Conservation (phyloP, 768 basidiomycete genomes). For the Infundibulicybe gibba region DNA sequence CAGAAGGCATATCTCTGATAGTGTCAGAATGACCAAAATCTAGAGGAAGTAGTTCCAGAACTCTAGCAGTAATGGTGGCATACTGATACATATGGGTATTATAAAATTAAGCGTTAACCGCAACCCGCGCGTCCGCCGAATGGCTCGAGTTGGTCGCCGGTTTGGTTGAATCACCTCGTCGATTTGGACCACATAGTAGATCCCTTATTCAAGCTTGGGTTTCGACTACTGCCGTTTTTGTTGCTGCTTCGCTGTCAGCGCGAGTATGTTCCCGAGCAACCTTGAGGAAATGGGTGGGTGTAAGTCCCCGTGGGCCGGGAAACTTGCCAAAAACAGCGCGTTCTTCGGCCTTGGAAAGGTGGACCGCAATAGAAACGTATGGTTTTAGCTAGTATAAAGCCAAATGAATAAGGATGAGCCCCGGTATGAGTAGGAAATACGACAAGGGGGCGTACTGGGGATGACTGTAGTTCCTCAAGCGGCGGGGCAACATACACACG, state of each 20-base stretch:
- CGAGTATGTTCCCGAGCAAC: constrained; percentile 24
- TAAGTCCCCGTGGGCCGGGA: constrained; percentile 33
- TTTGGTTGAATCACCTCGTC: too few species aligned
- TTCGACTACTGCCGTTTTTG: constrained; percentile 7
- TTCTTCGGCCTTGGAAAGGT: constrained; percentile 30
- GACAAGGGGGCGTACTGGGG: constrained; percentile 41
- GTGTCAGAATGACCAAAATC: too few species aligned
- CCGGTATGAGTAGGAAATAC: neutral
- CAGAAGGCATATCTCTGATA: too few species aligned
- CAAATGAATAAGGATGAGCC: neutral
- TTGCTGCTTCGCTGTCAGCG: constrained; percentile 1
- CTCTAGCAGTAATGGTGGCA: too few species aligned
- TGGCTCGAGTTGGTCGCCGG: too few species aligned
- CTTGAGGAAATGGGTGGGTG: constrained; percentile 39
- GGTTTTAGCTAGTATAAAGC: constrained; percentile 55
- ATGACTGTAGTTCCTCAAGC: constrained; percentile 53
- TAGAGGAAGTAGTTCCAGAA: too few species aligned
- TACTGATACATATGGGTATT: too few species aligned
- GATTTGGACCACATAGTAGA: too few species aligned
- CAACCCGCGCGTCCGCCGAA: too few species aligned
- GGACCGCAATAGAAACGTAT: constrained; percentile 52
- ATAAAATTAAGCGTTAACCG: too few species aligned
- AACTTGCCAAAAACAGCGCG: constrained; percentile 36
- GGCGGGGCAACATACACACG: constrained; percentile 82
- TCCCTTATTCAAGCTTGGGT: neutral